Evolutionary conservation across 306 rosid species (phyloP), one percentile per base, ranked within the genome.

Genomic region (Medicago arabica): DNA sequence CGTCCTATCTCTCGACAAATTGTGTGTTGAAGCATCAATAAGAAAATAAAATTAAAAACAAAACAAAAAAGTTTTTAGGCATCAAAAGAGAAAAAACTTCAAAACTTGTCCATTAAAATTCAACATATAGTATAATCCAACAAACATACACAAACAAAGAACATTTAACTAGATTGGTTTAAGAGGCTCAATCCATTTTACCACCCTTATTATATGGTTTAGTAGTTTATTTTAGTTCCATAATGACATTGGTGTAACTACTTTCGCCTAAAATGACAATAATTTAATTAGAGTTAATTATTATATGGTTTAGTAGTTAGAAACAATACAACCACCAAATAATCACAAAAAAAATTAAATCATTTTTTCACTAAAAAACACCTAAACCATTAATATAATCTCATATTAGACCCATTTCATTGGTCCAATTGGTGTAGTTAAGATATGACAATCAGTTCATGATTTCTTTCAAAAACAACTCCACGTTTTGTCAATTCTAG

Each of bases 181-280:
- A 0, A 3, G 1, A 0, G 38, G 7, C 6, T 43, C 49, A 43
- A 11, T 10, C 47, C 4, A 43, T 43, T 0, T 43, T 43, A 9
- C 4, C 47, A 43, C 14, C 36, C 36, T 0, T n/a, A n/a, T n/a
- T n/a, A n/a, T n/a, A n/a, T n/a, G n/a, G n/a, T n/a, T n/a, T n/a
- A n/a, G n/a, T n/a, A n/a, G 23, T 59, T 71, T 28, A 46, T 68
- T 46, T 21, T 68, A 46, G 23, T 46, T 25, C 43, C 54, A 41
- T 67, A 67, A 66, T 34, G 60, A 40, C 69, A 78, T 74, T 75
- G 69, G 86, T 67, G 67, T 70, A 82, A 76, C 84, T 76, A 82
- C 82, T 67, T 63, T 61, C 55, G 66, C 79, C 86, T 19, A 75
- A 74, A 73, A 19, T 17, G 64, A 25, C 49, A 55, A 66, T 53